Conservation (phyloP, 441 rosid genomes). For the Bocquillonia castaneifolia region DNA sequence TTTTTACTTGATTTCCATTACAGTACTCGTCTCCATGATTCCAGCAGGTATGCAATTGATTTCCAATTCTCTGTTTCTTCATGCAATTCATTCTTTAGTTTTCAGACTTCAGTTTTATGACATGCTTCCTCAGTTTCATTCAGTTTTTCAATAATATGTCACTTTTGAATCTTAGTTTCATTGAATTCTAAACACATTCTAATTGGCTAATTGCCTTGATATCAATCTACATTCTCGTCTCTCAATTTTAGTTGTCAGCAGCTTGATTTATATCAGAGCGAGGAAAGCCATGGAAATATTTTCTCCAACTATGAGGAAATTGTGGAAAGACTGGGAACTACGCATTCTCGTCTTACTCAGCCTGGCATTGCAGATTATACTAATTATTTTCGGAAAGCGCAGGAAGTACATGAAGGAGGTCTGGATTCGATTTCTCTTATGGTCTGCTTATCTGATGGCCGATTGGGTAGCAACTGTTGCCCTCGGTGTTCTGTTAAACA, state of each 20-base stretch:
- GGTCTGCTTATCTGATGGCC: constrained; percentile 36
- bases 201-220: background rate
- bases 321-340: constrained; percentile 39
- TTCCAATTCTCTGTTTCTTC: constrained; percentile 1
- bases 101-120: background rate
- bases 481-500: constrained; percentile 29
- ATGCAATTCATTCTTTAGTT: background rate
- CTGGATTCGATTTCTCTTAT: constrained; percentile 20
- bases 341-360: constrained; percentile 30
- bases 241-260: constrained; percentile 6
- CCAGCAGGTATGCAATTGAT: background rate
- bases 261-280: constrained; percentile 8
- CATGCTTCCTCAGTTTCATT: too few relatives aligned
- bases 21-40: constrained; percentile 1
- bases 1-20: background rate
- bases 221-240: background rate
- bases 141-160: background rate
- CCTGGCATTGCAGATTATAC: constrained; percentile 30
- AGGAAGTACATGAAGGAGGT: constrained; percentile 18
- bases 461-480: constrained; percentile 26
- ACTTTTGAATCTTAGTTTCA: background rate
- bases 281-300: constrained; percentile 6
- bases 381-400: constrained; percentile 24
- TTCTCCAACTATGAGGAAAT: background rate
- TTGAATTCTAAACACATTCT: background rate